Evolutionary conservation across 345 rosid genomes (phyloP), one percentile per base, ranked within the genome.

Genomic region (Arabidopsis arenosa): DNA sequence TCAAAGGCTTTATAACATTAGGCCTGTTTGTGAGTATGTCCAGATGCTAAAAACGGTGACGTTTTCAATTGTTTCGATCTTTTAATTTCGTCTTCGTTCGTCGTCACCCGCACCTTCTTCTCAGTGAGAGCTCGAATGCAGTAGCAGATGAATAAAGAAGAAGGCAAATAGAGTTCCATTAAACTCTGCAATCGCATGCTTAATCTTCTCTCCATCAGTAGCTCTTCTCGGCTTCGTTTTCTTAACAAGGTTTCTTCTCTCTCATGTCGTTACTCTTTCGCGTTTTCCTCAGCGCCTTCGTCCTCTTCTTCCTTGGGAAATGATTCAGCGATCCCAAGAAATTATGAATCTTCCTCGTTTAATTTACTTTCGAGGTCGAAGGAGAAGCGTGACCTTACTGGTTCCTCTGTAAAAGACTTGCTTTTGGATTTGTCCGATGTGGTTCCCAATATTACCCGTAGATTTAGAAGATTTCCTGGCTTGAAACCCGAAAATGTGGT

Each of bases 401-500:
- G 45, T 44, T 63, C 80, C 63, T 78, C 88, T 66, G 60, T 87
- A 1, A 84, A 84, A 55, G 80, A 60, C 75, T 83, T 86, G 66
- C 83, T 89, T 70, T 85, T 83, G 52, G 86, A 86, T 52, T 33
- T 93, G 10, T 85, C 87, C 41, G 82, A 85, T 77, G 82, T 84
- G 28, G 66, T 89, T 23, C 98, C 98, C 43, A 80, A 77, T 54
- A 76, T 80, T 48, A 81, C 85, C 5, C 91, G 98, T 45, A 80
- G 84, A 11, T 82, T 85, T 63, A 75, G 85, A 71, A 83, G 96
- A 58, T 70, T 78, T 70, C 64, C 53, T 9, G 66, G 44, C 43
- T 75, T 87, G 79, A 74, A 72, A 71, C 87, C 96, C 14, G 85
- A 84, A 61, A 51, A 93, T 75, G 88, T 87, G 72, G 90, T 87